Base-by-base conservation (phyloP, 1,284 basidiomycete species). In the Sanghuangporus baumii region DNA sequence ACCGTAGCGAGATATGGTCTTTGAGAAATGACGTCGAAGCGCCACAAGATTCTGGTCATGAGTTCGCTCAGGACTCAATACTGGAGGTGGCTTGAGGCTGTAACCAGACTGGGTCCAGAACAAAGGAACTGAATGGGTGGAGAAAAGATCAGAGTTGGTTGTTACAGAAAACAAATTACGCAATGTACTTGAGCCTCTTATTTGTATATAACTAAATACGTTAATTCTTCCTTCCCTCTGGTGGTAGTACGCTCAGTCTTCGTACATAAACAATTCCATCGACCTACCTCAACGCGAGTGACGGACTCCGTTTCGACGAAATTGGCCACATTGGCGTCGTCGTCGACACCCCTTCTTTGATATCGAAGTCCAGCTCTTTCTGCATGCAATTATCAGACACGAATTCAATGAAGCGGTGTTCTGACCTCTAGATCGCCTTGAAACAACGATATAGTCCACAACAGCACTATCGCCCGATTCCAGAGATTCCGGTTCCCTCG, bases 291-390 rank as follows among this genome's bases (percentile, higher is more conserved):
- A 14, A 94, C 83, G 41, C 85, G 80, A 75, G 93, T 84, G 64
- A 97, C 86, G 34, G 93, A 91, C 76, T 97, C 95, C 0, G 93
- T 95, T 76, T 97, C 94, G 41, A 96, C 94, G 72, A 94, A 96
- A 74, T 96, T 96, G 5, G 93, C 91, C 11, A 89, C 89, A 70
- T 87, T 81, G 12, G 91, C 88, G 67, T 91, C 87, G 62, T 89
- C 84, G 69, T 99, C 94, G 63, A 99, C 87, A 2, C 97, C 97
- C 70, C 97, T 84, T 36, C 94, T 87, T 73, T 99, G 97, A 80
- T 98, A 99, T 59, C 97, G 85, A 56, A 98, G 86, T 1, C 97
- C 97, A 11, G 94, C 94, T 55, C 97, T 86, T 73, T 95, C 86
- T 62, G 43, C 14, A 11, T 16, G 48, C 3, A 14, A 6, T n/a